These are phyloP conservation scores for Cryptosporidium sp. DNA, from an alignment of 169 alveolate genomes.

Conservation along the genomic window DNA sequence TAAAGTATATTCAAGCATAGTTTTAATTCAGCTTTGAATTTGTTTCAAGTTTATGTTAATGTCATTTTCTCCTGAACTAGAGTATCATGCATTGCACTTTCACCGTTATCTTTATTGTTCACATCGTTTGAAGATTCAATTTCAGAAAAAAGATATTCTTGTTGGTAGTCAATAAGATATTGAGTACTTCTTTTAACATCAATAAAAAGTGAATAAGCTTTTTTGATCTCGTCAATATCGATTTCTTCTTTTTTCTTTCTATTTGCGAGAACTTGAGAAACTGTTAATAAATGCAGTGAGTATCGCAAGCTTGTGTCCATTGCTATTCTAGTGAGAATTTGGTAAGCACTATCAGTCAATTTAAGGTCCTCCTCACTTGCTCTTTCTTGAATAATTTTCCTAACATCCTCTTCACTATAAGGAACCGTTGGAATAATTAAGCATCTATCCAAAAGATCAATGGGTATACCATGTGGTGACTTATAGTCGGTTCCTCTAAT, in stretches of 20 bases:
- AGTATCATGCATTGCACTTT: neutral
- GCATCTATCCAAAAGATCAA: conserved; percentile 97
- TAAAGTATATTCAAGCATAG: neutral
- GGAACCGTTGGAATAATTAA: conserved; percentile 98
- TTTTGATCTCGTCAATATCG: conserved; percentile 94
- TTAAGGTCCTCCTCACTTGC: conserved; percentile 98
- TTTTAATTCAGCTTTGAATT: neutral
- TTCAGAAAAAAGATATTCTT: conserved; percentile 66
- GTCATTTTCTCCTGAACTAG: conserved; percentile 11
- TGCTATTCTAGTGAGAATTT: conserved; percentile 94
- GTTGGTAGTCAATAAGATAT: conserved; percentile 86
- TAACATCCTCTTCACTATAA: conserved; percentile 90
- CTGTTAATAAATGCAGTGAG: conserved; percentile 91
- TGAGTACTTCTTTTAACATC: conserved; percentile 96
- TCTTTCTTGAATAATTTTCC: conserved; percentile 93
- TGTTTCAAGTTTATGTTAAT: neutral
- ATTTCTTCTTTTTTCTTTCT: conserved; percentile 92
- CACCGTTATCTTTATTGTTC: neutral
- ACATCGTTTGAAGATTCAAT: conserved; percentile 1
- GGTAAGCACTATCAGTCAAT: conserved; percentile 95
- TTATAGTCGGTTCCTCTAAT: conserved; percentile 97
- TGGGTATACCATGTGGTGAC: conserved; percentile 99
- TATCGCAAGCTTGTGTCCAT: conserved; percentile 95
- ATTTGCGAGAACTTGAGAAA: conserved; percentile 89
- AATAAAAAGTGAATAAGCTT: conserved; percentile 95